A percentile compares a stretch with the other conserved stretches of the same genome.
Evolutionary conservation across 139 green algal species (phyloP).

Genomic region (Chlamydomonas sp.): DNA sequence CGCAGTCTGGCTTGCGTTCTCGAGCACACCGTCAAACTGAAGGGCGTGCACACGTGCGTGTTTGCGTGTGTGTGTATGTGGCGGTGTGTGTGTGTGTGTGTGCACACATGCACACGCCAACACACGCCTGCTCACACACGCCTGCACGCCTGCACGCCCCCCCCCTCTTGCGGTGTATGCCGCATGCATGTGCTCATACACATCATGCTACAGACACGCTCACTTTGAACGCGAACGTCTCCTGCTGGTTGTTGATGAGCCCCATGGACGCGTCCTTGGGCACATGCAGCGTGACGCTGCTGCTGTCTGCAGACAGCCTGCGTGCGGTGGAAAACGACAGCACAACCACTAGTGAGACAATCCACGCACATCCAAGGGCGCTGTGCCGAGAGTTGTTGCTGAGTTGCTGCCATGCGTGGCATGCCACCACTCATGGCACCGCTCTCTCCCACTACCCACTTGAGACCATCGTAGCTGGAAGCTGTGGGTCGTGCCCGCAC

Average conservation of each 20-base stretch:
- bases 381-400: not conserved
- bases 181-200: too few relatives aligned
- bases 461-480: conserved; percentile 31
- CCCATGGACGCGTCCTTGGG: conserved; percentile 46
- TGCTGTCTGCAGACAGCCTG: conserved; percentile 28
- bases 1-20: conserved; percentile 59
- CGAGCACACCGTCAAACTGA: conserved; percentile 66
- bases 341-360: too few relatives aligned
- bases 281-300: conserved; percentile 21
- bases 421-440: not conserved
- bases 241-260: conserved; percentile 57
- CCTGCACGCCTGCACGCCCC: too few relatives aligned
- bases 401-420: not conserved
- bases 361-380: too few relatives aligned
- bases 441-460: conserved; percentile 19
- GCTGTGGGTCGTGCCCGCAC: conserved; percentile 43
- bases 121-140: too few relatives aligned
- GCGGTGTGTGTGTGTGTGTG: too few relatives aligned
- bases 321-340: not conserved
- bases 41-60: too few relatives aligned
- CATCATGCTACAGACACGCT: too few relatives aligned
- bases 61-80: too few relatives aligned
- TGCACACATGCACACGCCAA: too few relatives aligned
- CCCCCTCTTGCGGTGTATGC: too few relatives aligned
- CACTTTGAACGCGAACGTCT: conserved; percentile 59